phyloP scores from a whole-genome alignment of 2,329 filamentous ascomycete species.

The Botrytis cinerea region DNA sequence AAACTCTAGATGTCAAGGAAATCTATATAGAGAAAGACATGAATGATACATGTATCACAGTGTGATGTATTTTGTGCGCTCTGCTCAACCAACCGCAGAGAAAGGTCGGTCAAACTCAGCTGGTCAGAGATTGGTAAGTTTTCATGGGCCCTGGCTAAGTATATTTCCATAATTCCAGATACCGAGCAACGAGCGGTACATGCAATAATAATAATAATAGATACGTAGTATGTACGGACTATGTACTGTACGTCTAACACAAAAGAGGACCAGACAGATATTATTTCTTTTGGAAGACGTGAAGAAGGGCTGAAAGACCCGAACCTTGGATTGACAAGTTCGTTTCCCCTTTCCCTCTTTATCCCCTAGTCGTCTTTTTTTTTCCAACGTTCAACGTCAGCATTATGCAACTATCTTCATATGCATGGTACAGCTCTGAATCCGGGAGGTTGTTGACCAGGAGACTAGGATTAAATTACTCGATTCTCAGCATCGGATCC shows the following conservation, averaged over 20 bases:
- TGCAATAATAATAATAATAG: not conserved
- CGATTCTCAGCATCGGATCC: not conserved
- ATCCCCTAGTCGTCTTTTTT: not conserved
- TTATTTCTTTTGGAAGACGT: not conserved
- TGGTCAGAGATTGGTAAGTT: not conserved
- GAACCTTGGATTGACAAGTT: not conserved
- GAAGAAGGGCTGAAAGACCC: not conserved
- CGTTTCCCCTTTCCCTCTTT: not conserved
- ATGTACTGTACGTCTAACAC: not conserved
- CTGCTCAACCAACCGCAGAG: not conserved
- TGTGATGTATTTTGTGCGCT: not conserved
- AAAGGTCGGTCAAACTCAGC: slow-evolving; percentile 8
- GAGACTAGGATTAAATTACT: not conserved
- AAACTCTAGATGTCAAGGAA: not conserved
- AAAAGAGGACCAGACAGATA: not conserved
- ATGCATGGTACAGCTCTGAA: slow-evolving; percentile 2
- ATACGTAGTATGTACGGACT: not conserved
- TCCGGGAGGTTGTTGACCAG: not conserved
- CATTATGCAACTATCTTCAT: slow-evolving; percentile 12
- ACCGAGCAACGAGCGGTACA: not conserved
- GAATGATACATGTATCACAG: not conserved
- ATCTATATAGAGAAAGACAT: not conserved
- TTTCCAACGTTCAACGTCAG: slow-evolving; percentile 3
- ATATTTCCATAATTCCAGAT: slow-evolving; percentile 6
- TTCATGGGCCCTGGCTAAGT: not conserved